A percentile compares a stretch with the other conserved stretches of the same genome.
Evolutionary conservation across 1,284 basidiomycete species (phyloP).

Genomic region (Trametes versicolor): DNA sequence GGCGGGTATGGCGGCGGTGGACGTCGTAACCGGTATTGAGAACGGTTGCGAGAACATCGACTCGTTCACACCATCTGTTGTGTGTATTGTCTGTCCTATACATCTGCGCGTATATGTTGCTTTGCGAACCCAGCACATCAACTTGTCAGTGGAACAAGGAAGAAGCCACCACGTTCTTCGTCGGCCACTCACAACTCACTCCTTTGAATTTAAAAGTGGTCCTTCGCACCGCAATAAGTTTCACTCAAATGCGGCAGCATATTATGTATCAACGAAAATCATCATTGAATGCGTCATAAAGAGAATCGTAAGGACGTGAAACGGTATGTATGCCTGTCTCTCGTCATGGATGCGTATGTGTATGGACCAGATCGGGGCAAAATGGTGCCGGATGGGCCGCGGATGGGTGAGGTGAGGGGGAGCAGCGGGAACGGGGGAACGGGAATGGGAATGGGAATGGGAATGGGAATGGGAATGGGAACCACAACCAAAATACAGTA

Average conservation of each 20-base stretch:
- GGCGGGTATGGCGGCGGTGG: constrained; percentile 30
- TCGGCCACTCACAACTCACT: too few species aligned
- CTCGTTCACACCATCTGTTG: not conserved
- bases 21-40: constrained; percentile 36
- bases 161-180: too few species aligned
- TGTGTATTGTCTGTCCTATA: not conserved
- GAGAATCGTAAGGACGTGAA: constrained; percentile 1
- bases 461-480: not conserved
- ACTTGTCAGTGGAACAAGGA: too few species aligned
- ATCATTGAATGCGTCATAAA: constrained; percentile 1
- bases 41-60: too few species aligned
- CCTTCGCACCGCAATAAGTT: too few species aligned
- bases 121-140: too few species aligned
- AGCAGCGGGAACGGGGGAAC: not conserved
- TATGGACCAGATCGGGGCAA: not conserved
- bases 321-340: not conserved
- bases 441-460: not conserved
- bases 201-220: too few species aligned
- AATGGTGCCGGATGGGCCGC: too few species aligned
- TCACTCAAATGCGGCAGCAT: too few species aligned
- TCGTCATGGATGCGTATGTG: not conserved
- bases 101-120: too few species aligned
- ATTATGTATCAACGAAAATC: constrained; percentile 1
- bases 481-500: constrained; percentile 14
- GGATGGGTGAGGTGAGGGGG: not conserved